phyloP scores from a whole-genome alignment of 495 filamentous ascomycete species.

The Glarea lozoyensis region DNA sequence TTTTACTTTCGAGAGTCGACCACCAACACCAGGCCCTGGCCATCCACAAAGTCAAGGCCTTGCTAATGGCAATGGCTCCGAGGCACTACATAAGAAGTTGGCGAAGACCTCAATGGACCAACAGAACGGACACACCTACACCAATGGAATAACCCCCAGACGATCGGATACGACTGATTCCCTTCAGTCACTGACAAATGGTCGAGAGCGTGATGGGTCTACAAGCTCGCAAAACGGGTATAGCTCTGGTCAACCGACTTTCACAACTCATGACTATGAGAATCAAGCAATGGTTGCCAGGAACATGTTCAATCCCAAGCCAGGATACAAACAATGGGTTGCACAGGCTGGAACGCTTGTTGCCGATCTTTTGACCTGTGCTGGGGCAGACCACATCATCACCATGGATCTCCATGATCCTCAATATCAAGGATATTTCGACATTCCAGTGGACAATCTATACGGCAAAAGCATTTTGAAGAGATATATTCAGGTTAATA shows the following conservation, averaged over 20 bases:
- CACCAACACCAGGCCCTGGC: slow-evolving; percentile 69
- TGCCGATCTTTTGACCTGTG: slow-evolving; percentile 88
- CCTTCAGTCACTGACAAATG: slow-evolving; percentile 32
- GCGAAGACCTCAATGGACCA: slow-evolving; percentile 52
- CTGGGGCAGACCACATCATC: slow-evolving; percentile 93
- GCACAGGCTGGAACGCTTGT: slow-evolving; percentile 94
- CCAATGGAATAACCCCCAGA: slow-evolving; percentile 24
- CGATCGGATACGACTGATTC: slow-evolving; percentile 59
- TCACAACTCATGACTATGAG: slow-evolving; percentile 50
- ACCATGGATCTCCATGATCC: slow-evolving; percentile 97
- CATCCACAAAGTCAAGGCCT: slow-evolving; percentile 54
- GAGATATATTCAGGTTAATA: slow-evolving; percentile 80
- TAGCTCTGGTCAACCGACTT: no score
- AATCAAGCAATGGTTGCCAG: slow-evolving; percentile 40
- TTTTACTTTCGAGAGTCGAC: slow-evolving; percentile 91
- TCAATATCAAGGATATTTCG: slow-evolving; percentile 98
- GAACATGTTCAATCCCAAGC: slow-evolving; percentile 64
- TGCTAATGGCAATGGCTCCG: slow-evolving; percentile 33
- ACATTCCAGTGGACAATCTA: slow-evolving; percentile 95
- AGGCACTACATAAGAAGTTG: slow-evolving; percentile 56
- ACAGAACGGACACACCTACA: slow-evolving; percentile 19
- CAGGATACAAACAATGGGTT: slow-evolving; percentile 97
- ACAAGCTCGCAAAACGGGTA: slow-evolving; percentile 12
- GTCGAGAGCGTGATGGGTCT: slow-evolving; percentile 15
- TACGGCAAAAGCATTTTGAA: slow-evolving; percentile 83